Percentiles rank a stretch among this genome's conserved stretches.
phyloP scores from a whole-genome alignment of 2,329 filamentous ascomycete genomes.

The Esteya vermicola region DNA sequence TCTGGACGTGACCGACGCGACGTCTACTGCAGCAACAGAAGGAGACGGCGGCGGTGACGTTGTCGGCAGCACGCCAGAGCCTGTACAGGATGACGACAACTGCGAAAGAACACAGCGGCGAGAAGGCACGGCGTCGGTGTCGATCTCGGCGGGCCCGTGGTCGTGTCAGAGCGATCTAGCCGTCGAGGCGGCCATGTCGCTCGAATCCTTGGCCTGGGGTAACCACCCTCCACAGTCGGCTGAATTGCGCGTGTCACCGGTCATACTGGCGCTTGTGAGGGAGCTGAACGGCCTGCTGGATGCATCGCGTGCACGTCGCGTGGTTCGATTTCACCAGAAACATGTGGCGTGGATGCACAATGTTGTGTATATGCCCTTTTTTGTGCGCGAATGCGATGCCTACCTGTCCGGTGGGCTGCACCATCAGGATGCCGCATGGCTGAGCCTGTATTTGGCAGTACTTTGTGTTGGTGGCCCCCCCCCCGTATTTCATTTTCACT shows the following conservation, averaged over 20 bases:
- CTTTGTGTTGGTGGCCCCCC: slow-evolving; percentile 1
- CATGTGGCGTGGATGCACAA: slow-evolving; percentile 2
- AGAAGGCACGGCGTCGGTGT: neutral
- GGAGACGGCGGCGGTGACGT: too few species aligned
- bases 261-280: neutral
- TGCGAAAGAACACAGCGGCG: neutral
- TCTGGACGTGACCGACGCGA: too few species aligned
- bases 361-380: slow-evolving; percentile 1
- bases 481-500: neutral
- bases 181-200: slow-evolving; percentile 1
- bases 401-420: neutral
- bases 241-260: neutral
- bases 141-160: too few species aligned
- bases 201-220: slow-evolving; percentile 1
- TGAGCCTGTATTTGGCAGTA: neutral
- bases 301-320: neutral
- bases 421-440: neutral
- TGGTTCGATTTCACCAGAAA: neutral
- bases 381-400: neutral
- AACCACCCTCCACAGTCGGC: neutral
- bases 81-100: neutral
- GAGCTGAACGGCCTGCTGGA: neutral
- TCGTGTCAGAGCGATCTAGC: neutral
- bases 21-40: too few species aligned
- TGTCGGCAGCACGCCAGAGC: too few species aligned